These are phyloP conservation scores for Prunus mongolica DNA, from an alignment of 306 rosid species.

Conservation along the genomic window DNA sequence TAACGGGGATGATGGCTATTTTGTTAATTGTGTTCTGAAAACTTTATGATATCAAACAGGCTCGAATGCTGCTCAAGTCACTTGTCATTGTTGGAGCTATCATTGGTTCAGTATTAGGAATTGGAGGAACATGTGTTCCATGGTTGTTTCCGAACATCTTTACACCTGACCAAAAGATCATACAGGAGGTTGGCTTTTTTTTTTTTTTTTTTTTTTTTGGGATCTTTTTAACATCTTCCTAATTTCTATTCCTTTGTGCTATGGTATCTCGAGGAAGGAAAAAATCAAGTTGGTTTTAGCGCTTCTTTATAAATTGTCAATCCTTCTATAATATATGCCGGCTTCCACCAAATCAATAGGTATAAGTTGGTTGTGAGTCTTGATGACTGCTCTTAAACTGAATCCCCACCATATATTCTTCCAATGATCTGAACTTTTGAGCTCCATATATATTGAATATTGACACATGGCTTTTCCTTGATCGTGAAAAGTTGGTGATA, in stretches of 20 bases:
- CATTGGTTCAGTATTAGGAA: conserved; percentile 59
- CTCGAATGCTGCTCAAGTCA: conserved; percentile 68
- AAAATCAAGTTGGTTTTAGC: not conserved
- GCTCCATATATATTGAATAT: not conserved
- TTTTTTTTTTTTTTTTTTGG: not conserved
- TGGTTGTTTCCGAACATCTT: conserved; percentile 73
- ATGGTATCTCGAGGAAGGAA: not conserved
- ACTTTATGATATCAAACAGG: conserved; percentile 41
- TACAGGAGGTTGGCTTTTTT: conserved; percentile 57
- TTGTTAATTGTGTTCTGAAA: conserved; percentile 15
- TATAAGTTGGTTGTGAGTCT: not conserved
- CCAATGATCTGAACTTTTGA: not conserved
- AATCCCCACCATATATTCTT: not conserved
- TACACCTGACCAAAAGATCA: conserved; percentile 68
- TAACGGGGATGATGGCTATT: not conserved
- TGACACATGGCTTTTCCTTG: not conserved
- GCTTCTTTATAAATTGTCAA: not conserved
- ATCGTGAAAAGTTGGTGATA: not conserved
- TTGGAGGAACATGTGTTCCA: conserved; percentile 66
- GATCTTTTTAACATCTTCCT: not conserved
- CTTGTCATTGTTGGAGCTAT: conserved; percentile 63
- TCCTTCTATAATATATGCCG: not conserved
- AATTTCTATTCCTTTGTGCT: not conserved
- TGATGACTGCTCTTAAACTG: not conserved
- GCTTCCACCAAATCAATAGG: not conserved